phyloP scores from a whole-genome alignment of 257 asterid genomes.

The Mitragyna speciosa region DNA sequence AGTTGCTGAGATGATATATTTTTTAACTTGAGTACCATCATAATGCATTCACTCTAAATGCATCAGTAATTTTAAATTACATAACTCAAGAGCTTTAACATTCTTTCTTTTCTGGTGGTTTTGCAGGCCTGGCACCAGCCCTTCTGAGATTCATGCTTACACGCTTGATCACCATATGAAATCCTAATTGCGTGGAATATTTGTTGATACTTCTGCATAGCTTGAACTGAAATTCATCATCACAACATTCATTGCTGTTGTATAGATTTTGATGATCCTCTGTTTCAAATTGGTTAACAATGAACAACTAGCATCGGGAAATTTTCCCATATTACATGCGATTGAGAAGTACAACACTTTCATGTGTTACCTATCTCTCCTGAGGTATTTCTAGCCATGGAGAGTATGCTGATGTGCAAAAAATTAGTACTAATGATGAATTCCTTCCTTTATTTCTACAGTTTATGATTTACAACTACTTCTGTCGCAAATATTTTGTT shows the following conservation, averaged over 20 bases:
- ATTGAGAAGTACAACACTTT: neutral
- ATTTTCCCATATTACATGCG: neutral
- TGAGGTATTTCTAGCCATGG: neutral
- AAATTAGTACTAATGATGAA: neutral
- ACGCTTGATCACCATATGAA: constrained; percentile 67
- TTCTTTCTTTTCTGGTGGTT: constrained; percentile 8
- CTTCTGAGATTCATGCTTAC: constrained; percentile 79
- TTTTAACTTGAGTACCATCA: neutral
- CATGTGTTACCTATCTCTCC: neutral
- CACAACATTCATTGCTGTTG: neutral
- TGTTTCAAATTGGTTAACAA: neutral
- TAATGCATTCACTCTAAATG: neutral
- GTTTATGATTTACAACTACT: neutral
- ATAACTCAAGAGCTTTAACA: neutral
- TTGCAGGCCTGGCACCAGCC: constrained; percentile 93
- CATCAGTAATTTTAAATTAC: too few relatives aligned
- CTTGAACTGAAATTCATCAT: neutral
- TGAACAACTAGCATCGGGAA: neutral
- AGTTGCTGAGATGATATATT: neutral
- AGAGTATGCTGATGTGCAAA: neutral
- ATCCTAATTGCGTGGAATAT: constrained; percentile 30
- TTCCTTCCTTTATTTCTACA: neutral
- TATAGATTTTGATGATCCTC: neutral
- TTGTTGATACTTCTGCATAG: neutral
- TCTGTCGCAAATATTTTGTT: neutral